These are phyloP conservation scores for Chaetoceros tenuissimus DNA, from an alignment of 108 stramenopile genomes.

Conservation along the genomic window DNA sequence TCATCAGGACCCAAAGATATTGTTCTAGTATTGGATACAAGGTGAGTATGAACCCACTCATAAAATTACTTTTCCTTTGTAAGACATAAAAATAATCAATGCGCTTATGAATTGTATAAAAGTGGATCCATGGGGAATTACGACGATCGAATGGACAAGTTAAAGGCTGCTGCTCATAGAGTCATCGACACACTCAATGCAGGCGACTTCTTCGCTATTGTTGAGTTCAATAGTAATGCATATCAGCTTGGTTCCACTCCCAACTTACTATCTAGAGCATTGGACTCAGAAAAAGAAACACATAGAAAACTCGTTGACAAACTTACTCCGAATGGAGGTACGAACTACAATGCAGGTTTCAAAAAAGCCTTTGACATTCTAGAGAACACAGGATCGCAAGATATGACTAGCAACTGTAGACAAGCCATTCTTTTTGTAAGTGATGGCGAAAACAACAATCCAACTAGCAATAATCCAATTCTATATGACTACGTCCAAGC, in stretches of 20 bases:
- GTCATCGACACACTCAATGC: slow-evolving; percentile 35
- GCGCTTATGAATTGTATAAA: too few species aligned
- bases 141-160: slow-evolving; percentile 12
- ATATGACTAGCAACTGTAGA: slow-evolving; percentile 7
- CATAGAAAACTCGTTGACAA: background rate
- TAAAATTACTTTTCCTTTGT: too few species aligned
- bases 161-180: slow-evolving; percentile 30
- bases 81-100: too few species aligned
- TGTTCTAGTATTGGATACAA: slow-evolving; percentile 46
- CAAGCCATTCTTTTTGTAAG: slow-evolving; percentile 26
- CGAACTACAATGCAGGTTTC: slow-evolving; percentile 15
- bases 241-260: slow-evolving; percentile 14
- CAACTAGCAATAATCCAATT: background rate
- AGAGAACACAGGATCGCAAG: background rate
- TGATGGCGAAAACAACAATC: slow-evolving; percentile 16
- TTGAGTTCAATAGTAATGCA: slow-evolving; percentile 18
- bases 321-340: background rate
- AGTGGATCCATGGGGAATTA: slow-evolving; percentile 34
- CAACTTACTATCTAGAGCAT: slow-evolving; percentile 21
- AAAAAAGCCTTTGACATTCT: slow-evolving; percentile 8
- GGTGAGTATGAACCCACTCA: too few species aligned
- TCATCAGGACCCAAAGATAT: slow-evolving; percentile 55
- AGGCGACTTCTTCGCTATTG: slow-evolving; percentile 33
- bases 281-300: slow-evolving; percentile 5
- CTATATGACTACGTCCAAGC: background rate